Percentiles rank a stretch among this genome's conserved stretches.
Conservation (phyloP, 768 basidiomycete species). For the Hygrophoropsis aurantiaca region DNA sequence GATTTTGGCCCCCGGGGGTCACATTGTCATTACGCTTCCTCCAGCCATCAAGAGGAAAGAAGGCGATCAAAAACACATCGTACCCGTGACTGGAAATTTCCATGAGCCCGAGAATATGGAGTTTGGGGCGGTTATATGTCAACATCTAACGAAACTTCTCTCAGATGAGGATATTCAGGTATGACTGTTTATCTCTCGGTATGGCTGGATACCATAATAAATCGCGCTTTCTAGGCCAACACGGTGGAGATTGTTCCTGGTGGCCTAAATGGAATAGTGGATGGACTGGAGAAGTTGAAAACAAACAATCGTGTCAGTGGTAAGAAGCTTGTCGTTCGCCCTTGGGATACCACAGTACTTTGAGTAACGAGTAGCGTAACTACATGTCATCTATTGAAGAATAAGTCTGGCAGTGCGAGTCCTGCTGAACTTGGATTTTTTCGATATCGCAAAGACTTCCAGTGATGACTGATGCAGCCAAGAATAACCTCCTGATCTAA, state of each 20-base stretch:
- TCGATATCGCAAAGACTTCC: too few species aligned
- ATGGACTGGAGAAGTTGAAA: constrained; percentile 19
- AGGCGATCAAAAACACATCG: constrained; percentile 7
- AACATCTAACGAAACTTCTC: constrained; percentile 4
- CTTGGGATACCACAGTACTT: constrained; percentile 35
- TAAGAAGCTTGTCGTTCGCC: constrained; percentile 23
- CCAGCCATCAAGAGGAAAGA: not conserved
- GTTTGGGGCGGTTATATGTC: not conserved
- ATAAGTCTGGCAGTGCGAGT: too few species aligned
- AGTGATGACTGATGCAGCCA: too few species aligned
- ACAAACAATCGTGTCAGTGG: constrained; percentile 22
- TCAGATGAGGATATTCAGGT: constrained; percentile 14
- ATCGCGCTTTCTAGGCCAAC: constrained; percentile 12
- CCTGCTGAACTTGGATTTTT: too few species aligned
- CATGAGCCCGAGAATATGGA: not conserved
- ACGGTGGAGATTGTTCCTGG: constrained; percentile 20
- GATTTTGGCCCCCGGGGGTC: constrained; percentile 16
- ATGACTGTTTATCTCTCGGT: not conserved
- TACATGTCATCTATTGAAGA: too few species aligned
- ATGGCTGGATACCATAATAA: constrained; percentile 1
- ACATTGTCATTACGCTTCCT: constrained; percentile 7
- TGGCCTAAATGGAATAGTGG: constrained; percentile 23
- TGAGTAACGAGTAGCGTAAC: too few species aligned
- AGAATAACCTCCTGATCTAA: too few species aligned
- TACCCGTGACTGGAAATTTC: constrained; percentile 7